These are phyloP conservation scores for Athelia sp. DNA, from an alignment of 1,284 basidiomycete genomes.

Conservation along the genomic window DNA sequence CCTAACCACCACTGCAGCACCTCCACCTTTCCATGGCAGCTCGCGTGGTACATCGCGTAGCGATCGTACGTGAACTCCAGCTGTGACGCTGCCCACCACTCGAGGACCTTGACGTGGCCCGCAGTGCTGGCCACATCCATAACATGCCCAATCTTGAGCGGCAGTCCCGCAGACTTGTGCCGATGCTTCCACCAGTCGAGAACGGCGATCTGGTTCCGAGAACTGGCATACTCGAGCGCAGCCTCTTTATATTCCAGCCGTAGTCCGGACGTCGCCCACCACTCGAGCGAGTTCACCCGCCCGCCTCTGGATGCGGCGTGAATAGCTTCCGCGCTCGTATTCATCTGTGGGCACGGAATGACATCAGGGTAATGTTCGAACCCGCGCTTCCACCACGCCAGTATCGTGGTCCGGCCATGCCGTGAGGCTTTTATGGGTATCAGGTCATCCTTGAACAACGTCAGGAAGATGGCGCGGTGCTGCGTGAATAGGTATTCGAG, in stretches of 20 bases:
- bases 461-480: constrained; percentile 56
- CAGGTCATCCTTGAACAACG: constrained; percentile 56
- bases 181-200: constrained; percentile 77
- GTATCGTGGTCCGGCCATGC: constrained; percentile 65
- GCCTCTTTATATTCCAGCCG: constrained; percentile 69
- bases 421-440: constrained; percentile 72
- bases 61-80: constrained; percentile 74
- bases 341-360: constrained; percentile 44
- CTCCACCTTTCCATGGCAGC: constrained; percentile 73
- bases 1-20: constrained; percentile 81
- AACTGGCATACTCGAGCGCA: constrained; percentile 70
- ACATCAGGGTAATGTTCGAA: constrained; percentile 53
- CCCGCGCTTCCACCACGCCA: constrained; percentile 76
- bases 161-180: constrained; percentile 37
- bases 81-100: constrained; percentile 79
- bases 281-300: constrained; percentile 60
- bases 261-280: constrained; percentile 59
- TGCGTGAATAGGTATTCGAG: constrained; percentile 65
- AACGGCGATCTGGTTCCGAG: constrained; percentile 65
- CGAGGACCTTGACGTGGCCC: constrained; percentile 64
- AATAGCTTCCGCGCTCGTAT: constrained; percentile 56
- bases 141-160: constrained; percentile 73
- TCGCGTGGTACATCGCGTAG: constrained; percentile 69
- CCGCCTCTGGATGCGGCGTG: constrained; percentile 71
- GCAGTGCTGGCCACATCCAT: constrained; percentile 77